Evolutionary conservation across 1,284 basidiomycete species (phyloP), one percentile per base, ranked within the genome.

Genomic region (Malassezia cuniculi): DNA sequence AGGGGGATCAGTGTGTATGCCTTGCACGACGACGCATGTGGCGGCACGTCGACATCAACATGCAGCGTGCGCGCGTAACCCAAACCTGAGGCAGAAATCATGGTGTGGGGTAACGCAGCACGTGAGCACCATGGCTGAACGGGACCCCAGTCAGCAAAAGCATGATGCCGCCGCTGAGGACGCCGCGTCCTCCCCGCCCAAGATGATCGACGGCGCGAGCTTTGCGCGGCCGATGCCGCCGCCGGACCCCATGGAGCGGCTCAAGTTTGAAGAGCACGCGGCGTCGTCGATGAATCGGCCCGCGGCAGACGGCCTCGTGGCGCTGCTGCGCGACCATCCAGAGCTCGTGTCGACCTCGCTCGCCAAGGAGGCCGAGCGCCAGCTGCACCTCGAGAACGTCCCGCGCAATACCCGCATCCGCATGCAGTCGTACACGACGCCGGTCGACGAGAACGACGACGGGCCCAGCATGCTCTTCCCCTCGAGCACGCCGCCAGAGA

Each of bases 321-420:
- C 63, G 4, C 36, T 66, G 24, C 41, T 66, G 29, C 50, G 63
- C 7, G 63, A 66, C 27, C 57, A 66, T 27, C 63, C 63, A 1
- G 59, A 66, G 33, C 39, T 66, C 10, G 58, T 66, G n/a, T 55
- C 52, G 16, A 47, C 50, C 29, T 52, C 53, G 24, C 38, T 66
- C 14, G 57, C 57, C 4, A 48, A 50, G 3, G 60, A 60, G 6
- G 63, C 63, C 1, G 59, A 60, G 11, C 30, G 24, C 9, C 16
- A 21, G 3, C 17, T 43, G 20, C n/a, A 11, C 7, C 19, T 6
- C 15, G 37, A 44, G 30, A 24, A 17, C 1, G 9, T 16, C 18
- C 16, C 31, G n/a, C 34, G 34, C n/a, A 5, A 14, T 6, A 22
- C 19, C 9, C 14, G 2, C 1, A 6, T 6, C 3, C 16, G 14